phyloP scores from a whole-genome alignment of 345 rosid species.

The Diplotaxis tenuifolia region DNA sequence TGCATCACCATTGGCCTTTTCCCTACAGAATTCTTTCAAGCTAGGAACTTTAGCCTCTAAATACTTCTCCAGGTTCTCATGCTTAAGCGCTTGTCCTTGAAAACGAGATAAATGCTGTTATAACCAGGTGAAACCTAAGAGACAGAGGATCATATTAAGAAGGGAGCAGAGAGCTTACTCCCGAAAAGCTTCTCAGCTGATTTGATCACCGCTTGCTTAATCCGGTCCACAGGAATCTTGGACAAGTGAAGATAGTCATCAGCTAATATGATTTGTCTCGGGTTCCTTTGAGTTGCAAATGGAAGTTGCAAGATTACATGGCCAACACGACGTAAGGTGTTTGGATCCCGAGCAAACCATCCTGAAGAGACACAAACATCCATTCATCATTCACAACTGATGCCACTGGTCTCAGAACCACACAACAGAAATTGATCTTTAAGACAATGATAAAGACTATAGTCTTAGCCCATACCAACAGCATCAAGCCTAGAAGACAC shows the following conservation, averaged over 20 bases:
- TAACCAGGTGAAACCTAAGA: not conserved
- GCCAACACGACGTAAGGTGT: constrained; percentile 70
- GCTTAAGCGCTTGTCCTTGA: constrained; percentile 24
- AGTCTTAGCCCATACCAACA: constrained; percentile 52
- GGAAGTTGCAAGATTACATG: constrained; percentile 90
- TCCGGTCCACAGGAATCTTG: constrained; percentile 50
- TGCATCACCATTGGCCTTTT: constrained; percentile 47
- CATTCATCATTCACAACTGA: constrained; percentile 14
- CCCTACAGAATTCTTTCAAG: constrained; percentile 62
- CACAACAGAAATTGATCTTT: not conserved
- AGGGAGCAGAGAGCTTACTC: not conserved
- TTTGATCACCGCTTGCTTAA: constrained; percentile 31
- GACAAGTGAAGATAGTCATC: constrained; percentile 84
- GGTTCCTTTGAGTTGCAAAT: constrained; percentile 66
- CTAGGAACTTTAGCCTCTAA: constrained; percentile 71
- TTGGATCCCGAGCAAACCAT: constrained; percentile 93
- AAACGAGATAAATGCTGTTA: not conserved
- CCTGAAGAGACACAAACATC: constrained; percentile 49
- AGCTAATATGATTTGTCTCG: constrained; percentile 80
- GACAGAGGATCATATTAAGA: not conserved
- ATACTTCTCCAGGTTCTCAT: constrained; percentile 58
- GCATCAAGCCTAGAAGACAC: constrained; percentile 75
- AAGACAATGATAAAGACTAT: not conserved
- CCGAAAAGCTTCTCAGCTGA: constrained; percentile 2
- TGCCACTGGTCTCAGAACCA: not conserved